Evolutionary conservation across 805 yeast species (phyloP).

Genomic region (Pichia phayaonensis): DNA sequence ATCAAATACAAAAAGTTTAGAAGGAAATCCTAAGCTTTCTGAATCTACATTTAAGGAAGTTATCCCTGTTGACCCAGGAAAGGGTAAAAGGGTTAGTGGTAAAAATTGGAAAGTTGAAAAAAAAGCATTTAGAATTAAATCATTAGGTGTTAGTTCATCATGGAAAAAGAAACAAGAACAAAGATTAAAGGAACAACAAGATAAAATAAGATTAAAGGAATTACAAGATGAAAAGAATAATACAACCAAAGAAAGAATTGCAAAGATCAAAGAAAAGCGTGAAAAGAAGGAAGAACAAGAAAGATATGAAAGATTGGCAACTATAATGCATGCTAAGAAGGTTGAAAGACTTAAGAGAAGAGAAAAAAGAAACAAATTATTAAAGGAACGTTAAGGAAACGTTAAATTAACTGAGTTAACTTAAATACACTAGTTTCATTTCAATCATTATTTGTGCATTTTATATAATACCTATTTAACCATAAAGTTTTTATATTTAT

Average conservation of each 20-base stretch:
- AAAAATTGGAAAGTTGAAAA: constrained; percentile 68
- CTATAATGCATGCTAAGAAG: constrained; percentile 85
- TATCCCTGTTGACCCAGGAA: constrained; percentile 16
- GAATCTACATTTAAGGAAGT: constrained; percentile 7
- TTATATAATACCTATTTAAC: neutral
- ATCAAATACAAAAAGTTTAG: neutral
- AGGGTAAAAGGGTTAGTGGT: constrained; percentile 28
- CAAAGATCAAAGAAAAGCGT: constrained; percentile 61
- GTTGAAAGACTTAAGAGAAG: constrained; percentile 83
- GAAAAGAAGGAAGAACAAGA: constrained; percentile 83
- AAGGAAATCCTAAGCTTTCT: neutral
- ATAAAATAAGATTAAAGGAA: constrained; percentile 61
- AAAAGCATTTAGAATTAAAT: constrained; percentile 57
- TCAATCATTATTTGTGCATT: neutral
- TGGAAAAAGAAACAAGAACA: constrained; percentile 66
- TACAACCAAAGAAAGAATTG: constrained; percentile 44
- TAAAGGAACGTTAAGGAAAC: constrained; percentile 92
- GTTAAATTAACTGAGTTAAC: constrained; percentile 26
- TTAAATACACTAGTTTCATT: neutral
- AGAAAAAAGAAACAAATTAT: constrained; percentile 90
- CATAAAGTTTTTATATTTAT: neutral
- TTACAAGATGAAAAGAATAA: constrained; percentile 73
- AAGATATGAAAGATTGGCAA: constrained; percentile 73
- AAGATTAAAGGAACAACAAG: constrained; percentile 54
- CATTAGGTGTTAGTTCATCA: constrained; percentile 50